Percentiles rank a stretch among this genome's conserved stretches.
Evolutionary conservation across 2,329 filamentous ascomycete species (phyloP).

Genomic region (Penicillium janthinellum): DNA sequence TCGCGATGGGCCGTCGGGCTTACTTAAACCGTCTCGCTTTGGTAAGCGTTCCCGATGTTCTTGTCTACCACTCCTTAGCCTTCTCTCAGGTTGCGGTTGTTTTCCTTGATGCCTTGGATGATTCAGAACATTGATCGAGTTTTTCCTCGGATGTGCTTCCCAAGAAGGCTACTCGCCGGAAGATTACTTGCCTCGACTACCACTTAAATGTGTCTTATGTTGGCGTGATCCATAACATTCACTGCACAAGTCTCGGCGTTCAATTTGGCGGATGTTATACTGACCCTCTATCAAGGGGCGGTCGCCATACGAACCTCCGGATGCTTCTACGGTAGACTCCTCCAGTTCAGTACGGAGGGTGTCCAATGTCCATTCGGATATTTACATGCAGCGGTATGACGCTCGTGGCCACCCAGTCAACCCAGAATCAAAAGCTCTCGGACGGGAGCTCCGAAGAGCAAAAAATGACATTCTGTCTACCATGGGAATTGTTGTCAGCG

Average conservation of each 20-base stretch:
- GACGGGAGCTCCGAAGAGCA: constrained; percentile 47
- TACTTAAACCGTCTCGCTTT: constrained; percentile 49
- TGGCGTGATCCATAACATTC: background rate
- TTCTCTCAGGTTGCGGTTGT: background rate
- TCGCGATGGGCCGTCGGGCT: constrained; percentile 46
- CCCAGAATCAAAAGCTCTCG: constrained; percentile 42
- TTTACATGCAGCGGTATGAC: constrained; percentile 53
- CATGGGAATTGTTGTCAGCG: constrained; percentile 51
- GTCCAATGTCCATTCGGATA: constrained; percentile 38
- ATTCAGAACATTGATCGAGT: background rate
- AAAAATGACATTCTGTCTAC: constrained; percentile 55
- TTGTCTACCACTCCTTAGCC: background rate
- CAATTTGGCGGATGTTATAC: background rate
- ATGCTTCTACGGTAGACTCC: constrained; percentile 27
- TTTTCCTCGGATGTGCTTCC: background rate
- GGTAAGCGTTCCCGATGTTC: constrained; percentile 37
- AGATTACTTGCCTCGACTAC: background rate
- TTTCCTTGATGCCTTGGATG: background rate
- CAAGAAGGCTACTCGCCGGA: background rate
- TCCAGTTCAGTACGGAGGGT: constrained; percentile 25
- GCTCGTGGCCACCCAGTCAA: constrained; percentile 51
- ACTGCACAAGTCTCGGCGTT: background rate
- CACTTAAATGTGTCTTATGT: background rate
- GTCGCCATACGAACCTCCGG: constrained; percentile 49
- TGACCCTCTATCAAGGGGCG: constrained; percentile 42